Evolutionary conservation across 257 asterid genomes (phyloP).

Genomic region (Nicotiana tomentosiformis): DNA sequence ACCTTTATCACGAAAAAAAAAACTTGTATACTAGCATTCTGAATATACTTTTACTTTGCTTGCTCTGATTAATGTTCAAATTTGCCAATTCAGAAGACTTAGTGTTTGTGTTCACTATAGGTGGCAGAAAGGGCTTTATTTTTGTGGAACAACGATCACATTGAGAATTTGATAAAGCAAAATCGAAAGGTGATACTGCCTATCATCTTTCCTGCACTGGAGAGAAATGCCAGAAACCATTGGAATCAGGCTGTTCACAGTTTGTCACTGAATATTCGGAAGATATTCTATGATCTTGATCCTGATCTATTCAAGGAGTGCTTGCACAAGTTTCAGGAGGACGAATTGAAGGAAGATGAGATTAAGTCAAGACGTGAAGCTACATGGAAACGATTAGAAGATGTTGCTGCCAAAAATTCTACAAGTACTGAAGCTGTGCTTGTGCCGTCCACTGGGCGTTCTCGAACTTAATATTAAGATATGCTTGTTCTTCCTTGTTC

Average conservation of each 20-base stretch:
- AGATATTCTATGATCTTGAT: constrained; percentile 70
- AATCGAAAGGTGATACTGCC: constrained; percentile 70
- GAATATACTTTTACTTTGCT: not conserved
- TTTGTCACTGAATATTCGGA: constrained; percentile 60
- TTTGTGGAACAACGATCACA: constrained; percentile 81
- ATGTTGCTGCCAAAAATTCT: constrained; percentile 44
- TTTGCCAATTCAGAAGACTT: not conserved
- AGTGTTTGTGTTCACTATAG: constrained; percentile 21
- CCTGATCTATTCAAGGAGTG: constrained; percentile 67
- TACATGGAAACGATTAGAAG: constrained; percentile 67
- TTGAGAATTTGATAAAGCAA: constrained; percentile 65
- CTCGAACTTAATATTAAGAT: constrained; percentile 19
- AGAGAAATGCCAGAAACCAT: constrained; percentile 65
- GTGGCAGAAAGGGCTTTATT: constrained; percentile 84
- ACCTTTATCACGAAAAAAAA: no score
- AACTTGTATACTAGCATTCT: not conserved
- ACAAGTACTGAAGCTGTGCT: constrained; percentile 51
- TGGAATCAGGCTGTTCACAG: constrained; percentile 87
- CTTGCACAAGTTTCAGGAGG: constrained; percentile 64
- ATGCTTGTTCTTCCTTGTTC: not conserved
- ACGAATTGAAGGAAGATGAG: constrained; percentile 49
- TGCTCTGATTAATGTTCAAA: not conserved
- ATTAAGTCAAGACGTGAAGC: constrained; percentile 48
- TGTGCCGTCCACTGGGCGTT: constrained; percentile 29
- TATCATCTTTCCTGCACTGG: constrained; percentile 69